phyloP scores from a whole-genome alignment of 2,329 filamentous ascomycete species.

The Cladorrhinum sp. region DNA sequence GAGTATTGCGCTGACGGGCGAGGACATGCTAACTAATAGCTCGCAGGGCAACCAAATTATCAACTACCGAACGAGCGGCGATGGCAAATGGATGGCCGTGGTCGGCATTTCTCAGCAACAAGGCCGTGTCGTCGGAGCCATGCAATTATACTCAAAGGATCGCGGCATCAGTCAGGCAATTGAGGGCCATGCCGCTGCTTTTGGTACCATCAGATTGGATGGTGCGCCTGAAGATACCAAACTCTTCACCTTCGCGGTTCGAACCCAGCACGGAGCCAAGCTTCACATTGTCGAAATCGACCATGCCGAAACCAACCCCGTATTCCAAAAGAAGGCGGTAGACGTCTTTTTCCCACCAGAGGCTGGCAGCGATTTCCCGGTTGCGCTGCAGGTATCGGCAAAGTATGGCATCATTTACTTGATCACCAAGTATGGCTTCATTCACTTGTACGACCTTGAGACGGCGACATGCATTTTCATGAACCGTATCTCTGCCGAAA shows the following conservation, averaged over 20 bases:
- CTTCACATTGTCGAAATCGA: slow-evolving; percentile 98
- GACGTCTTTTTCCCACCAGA: slow-evolving; percentile 97
- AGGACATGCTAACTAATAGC: slow-evolving; percentile 15
- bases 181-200: slow-evolving; percentile 93
- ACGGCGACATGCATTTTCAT: slow-evolving; percentile 96
- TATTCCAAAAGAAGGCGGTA: slow-evolving; percentile 92
- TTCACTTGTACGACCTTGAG: slow-evolving; percentile 97
- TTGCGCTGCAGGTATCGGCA: slow-evolving; percentile 93
- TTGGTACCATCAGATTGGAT: slow-evolving; percentile 84
- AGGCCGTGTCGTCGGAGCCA: slow-evolving; percentile 88
- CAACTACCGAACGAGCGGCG: slow-evolving; percentile 94
- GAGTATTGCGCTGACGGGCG: not conserved
- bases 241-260: slow-evolving; percentile 94
- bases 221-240: slow-evolving; percentile 88
- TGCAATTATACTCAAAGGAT: slow-evolving; percentile 96
- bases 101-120: slow-evolving; percentile 93
- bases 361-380: slow-evolving; percentile 94
- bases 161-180: slow-evolving; percentile 97
- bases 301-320: slow-evolving; percentile 81
- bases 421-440: slow-evolving; percentile 98
- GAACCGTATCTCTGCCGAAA: slow-evolving; percentile 99
- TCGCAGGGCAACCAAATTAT: slow-evolving; percentile 78
- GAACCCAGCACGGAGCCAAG: slow-evolving; percentile 85
- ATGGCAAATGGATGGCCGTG: slow-evolving; percentile 97
- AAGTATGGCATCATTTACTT: slow-evolving; percentile 97